A percentile compares a stretch with the other conserved stretches of the same genome.
These are phyloP conservation scores for Naganishia vaughanmartiniae DNA, from an alignment of 768 basidiomycete species.

Conservation along the genomic window DNA sequence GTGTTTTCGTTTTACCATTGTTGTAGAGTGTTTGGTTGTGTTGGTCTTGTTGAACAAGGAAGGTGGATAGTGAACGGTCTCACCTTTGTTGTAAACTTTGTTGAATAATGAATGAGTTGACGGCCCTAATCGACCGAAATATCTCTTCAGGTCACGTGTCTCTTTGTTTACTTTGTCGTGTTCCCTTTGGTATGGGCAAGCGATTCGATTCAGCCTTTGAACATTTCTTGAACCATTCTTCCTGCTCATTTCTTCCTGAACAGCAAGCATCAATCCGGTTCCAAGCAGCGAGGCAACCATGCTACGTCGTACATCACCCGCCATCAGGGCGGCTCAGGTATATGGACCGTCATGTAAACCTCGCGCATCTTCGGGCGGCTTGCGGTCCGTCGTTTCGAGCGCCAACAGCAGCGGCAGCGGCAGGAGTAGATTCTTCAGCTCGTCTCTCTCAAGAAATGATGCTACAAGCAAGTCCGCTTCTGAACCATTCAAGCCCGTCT, in stretches of 20 bases:
- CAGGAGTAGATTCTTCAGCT: constrained; percentile 1
- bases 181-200: no score
- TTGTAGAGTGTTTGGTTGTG: background rate
- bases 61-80: background rate
- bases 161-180: background rate
- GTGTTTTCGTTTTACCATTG: constrained; percentile 30
- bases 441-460: background rate
- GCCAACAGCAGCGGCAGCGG: background rate
- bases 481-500: constrained; percentile 19
- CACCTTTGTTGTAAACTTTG: background rate
- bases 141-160: background rate
- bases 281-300: no score
- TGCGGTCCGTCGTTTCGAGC: no score
- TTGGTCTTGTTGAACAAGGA: background rate
- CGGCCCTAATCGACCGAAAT: no score
- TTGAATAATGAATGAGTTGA: no score
- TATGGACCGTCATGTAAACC: no score
- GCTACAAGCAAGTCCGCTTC: background rate
- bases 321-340: no score
- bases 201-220: no score
- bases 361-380: no score
- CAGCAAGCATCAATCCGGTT: no score
- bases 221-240: background rate
- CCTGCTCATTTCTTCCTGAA: background rate
- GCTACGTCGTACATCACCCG: no score